Base-by-base conservation (phyloP, 768 basidiomycete genomes). In the Coprinopsis sp. region DNA sequence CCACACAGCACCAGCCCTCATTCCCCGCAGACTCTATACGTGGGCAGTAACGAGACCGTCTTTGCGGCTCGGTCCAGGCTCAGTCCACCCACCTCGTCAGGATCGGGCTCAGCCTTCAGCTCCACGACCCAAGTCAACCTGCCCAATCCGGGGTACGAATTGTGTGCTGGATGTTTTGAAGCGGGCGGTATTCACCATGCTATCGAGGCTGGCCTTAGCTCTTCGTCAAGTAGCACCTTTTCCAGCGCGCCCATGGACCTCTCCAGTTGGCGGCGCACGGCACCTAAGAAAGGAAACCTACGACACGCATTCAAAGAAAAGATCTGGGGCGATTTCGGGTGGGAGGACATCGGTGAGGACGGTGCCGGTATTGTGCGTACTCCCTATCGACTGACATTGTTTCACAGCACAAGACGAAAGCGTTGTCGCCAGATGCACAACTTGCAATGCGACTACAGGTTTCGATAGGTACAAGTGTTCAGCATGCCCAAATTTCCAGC, bases 221-320 rank as follows among this genome's bases (percentile, higher is more conserved):
- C 71, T 25, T 70, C 77, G 14, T 36, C 47, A 18, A 18, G 21
- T n/a, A 10, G 12, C 29, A 27, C 71, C 70, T 27, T 16, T 13
- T 16, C 2, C 31, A 37, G 23, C 14, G 30, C 14, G 41, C 37
- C 22, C 40, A 25, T 29, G 18, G 31, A 24, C 73, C 70, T 48
- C 77, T 76, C n/a, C 71, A 76, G 25, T 50, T 79, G 82, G 79
- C 66, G 78, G 51, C 70, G 87, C 29, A 77, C 81, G 24, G 81
- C 84, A 1, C 86, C 87, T 1, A 79, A 77, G 54, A 90, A 88
- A 61, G 88, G 88, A 12, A 77, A 86, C 50, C 63, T 85, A 38
- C 76, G 93, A 10, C 93, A 97, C 60, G 84, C 88, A 1, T 97
- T 87, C 60, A 64, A 79, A 34, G 93, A 95, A 65, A 88, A 88